Evolutionary conservation across 495 filamentous ascomycete genomes (phyloP), one percentile per base, ranked within the genome.

Genomic region (Penicillium odoratum): DNA sequence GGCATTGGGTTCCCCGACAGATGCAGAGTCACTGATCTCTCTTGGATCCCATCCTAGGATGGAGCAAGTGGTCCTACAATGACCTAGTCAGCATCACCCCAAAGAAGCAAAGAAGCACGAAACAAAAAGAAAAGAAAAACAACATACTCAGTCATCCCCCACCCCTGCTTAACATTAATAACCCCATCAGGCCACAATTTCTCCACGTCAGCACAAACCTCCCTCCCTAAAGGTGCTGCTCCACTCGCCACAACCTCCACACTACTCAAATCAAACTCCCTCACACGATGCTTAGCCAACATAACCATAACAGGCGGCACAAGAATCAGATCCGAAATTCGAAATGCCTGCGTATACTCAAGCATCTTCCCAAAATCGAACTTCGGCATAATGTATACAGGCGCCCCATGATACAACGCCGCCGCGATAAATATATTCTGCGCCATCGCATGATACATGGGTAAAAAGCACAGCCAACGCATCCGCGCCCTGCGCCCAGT

Each of bases 141-240:
- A 53, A 80, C 74, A 62, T 68, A 83, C 79, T 92, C 89, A 0
- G 89, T 93, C 85, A 93, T 90, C 6, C 91, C 91, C 87, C 89
- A 95, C 0, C 89, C 91, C 64, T 95, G 91, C 51, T 85, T 88
- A 7, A 93, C 66, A 61, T 80, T 79, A 18, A 88, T 67, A 26
- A 75, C 70, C 25, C 81, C 79, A 10, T 73, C 70, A 4, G 80
- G 79, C 77, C 86, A 86, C 21, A 86, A 59, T 56, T 75, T 79
- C 65, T 84, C 74, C 36, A 84, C 77, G 51, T 87, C 83, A 0
- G 74, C 73, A 62, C 74, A 78, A n/a, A 86, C 70, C 65, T 90
- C 88, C n/a, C 74, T 62, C 0, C 82, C 81, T 52, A 90, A 71
- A 4, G 86, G 87, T 8, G 87, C 87, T 2, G 85, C 85, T 25